Conservation (phyloP, 495 filamentous ascomycete genomes). For the Endocarpon pusillum region DNA sequence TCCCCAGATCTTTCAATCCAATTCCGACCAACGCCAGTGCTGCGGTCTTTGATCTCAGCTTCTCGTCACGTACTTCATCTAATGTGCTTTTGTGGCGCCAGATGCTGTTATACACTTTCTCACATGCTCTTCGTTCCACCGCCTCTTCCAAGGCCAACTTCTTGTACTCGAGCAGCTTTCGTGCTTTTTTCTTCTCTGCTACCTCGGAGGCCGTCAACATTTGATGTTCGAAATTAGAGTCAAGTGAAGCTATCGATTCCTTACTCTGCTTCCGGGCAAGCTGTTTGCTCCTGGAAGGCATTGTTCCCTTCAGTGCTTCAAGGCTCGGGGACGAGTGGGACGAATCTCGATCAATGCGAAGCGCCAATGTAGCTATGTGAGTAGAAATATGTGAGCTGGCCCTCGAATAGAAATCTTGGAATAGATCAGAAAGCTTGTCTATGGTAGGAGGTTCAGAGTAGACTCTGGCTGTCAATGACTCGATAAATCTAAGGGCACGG, state of each 20-base stretch:
- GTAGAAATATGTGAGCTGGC: conserved; percentile 73
- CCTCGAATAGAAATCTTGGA: conserved; percentile 84
- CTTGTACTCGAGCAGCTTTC: conserved; percentile 62
- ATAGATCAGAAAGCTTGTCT: conserved; percentile 67
- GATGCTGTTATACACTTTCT: conserved; percentile 69
- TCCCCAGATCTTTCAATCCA: conserved; percentile 67
- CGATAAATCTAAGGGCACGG: conserved; percentile 54
- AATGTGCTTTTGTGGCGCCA: conserved; percentile 84
- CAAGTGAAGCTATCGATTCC: conserved; percentile 7
- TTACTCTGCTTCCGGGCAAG: conserved; percentile 4
- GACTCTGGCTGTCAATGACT: conserved; percentile 74
- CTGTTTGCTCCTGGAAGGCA: no score
- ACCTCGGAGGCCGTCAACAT: conserved; percentile 87
- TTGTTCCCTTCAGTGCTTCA: conserved; percentile 25
- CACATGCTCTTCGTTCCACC: conserved; percentile 74
- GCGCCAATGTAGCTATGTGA: conserved; percentile 68
- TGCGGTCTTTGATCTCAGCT: conserved; percentile 84
- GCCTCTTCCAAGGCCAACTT: conserved; percentile 70
- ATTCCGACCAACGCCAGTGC: conserved; percentile 82
- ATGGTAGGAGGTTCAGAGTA: conserved; percentile 70
- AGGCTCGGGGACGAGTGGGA: conserved; percentile 22
- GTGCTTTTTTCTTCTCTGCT: conserved; percentile 55
- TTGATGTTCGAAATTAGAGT: conserved; percentile 43
- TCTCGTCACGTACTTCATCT: conserved; percentile 91
- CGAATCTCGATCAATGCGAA: conserved; percentile 48